phyloP scores from a whole-genome alignment of 225 moss, liverwort and hornwort genomes.

The Ulota crispa region DNA sequence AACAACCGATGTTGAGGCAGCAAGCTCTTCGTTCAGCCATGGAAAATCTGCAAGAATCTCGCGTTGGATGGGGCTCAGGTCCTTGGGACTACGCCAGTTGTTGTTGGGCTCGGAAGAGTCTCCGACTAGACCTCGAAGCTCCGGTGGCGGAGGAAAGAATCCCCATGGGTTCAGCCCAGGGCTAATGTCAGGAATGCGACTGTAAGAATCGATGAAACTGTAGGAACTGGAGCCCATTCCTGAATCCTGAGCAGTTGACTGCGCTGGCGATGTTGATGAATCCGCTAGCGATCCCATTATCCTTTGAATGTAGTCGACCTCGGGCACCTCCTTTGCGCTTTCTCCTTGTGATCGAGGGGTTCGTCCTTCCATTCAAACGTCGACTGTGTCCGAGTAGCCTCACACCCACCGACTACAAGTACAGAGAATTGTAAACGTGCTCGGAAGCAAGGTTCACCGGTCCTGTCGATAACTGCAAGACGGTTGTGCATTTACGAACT shows the following conservation, averaged over 20 bases:
- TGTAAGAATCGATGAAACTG: not conserved
- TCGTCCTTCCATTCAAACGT: slow-evolving; percentile 17
- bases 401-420: not conserved
- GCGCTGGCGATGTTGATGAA: slow-evolving; percentile 16
- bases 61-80: slow-evolving; percentile 30
- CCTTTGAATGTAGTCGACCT: slow-evolving; percentile 25
- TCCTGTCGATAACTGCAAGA: not conserved
- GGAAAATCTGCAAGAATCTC: slow-evolving; percentile 50
- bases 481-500: not conserved
- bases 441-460: not conserved
- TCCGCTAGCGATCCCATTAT: slow-evolving; percentile 23
- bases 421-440: not conserved
- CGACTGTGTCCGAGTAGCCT: not conserved
- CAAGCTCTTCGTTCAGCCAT: slow-evolving; percentile 37
- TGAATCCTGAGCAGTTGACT: slow-evolving; percentile 9
- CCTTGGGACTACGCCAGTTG: slow-evolving; percentile 8
- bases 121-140: not conserved
- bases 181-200: not conserved
- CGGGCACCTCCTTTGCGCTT: not conserved
- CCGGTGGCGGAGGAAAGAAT: not conserved
- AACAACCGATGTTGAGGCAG: not conserved
- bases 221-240: slow-evolving; percentile 18
- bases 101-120: slow-evolving; percentile 6
- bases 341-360: not conserved
- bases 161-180: slow-evolving; percentile 25